Evolutionary conservation across 139 green algal species (phyloP), one percentile per base, ranked within the genome.

Genomic region (Chlamydomonas sp.): DNA sequence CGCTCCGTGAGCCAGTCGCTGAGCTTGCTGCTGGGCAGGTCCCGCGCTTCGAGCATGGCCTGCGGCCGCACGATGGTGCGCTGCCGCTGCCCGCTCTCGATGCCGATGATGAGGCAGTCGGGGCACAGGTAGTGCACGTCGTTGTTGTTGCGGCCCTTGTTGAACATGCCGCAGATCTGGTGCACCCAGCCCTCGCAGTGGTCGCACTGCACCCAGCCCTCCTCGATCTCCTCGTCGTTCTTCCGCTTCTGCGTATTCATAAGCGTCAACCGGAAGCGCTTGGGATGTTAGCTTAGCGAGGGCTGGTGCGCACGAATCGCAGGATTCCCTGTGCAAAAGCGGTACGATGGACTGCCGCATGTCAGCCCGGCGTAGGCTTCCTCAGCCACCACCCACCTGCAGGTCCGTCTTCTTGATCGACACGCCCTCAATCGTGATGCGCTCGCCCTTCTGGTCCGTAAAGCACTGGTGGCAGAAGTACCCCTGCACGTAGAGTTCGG

Each of bases 131-230:
- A 99, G 90, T 96, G 94, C 17, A 90, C 91, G 63, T 97, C 93
- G 62, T 96, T 91, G 80, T 97, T 93, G 92, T 99, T 99, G 85
- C 95, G 94, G 5, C 96, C 94, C 84, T 97, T 97, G 93, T 99
- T 99, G 93, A 99, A 99, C 12, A 99, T 91, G 49, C 97, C 97
- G 90, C 98, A 99, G 63, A 99, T 96, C 92, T 98, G 93, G 92
- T 99, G 98, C 87, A 99, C 94, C 98, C 98, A 99, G 76, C 91
- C 84, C 67, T 99, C 89, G 93, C 98, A 99, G 71, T 89, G 68
- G 91, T 99, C 98, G 90, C 98, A 99, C 87, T 97, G 92, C 91
- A 99, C 98, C 98, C 98, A 99, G 18, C 91, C 92, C 92, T 99
- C 97, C 90, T 98, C 96, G 64, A 95, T 92, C 85, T 98, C 96